Conservation (phyloP, 2,329 filamentous ascomycete genomes). For the Thelonectria rubi region DNA sequence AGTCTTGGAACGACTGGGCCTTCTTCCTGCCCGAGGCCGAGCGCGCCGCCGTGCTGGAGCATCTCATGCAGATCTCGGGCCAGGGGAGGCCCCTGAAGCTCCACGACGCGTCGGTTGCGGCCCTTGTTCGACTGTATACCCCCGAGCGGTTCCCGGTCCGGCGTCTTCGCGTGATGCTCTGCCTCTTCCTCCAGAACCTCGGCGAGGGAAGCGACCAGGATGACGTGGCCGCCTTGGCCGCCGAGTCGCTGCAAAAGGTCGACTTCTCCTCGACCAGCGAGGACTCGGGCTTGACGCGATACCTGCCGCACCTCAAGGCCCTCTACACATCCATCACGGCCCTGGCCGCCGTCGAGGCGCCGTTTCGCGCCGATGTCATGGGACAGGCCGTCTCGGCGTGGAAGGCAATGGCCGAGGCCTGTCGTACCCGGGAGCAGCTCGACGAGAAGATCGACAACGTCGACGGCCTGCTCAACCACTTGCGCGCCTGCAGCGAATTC, state of each 20-base stretch:
- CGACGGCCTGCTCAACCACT: slow-evolving; percentile 57
- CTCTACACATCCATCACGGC: slow-evolving; percentile 56
- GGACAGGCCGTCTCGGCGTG: slow-evolving; percentile 54
- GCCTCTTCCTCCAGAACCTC: slow-evolving; percentile 59
- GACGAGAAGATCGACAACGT: slow-evolving; percentile 59
- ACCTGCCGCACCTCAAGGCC: slow-evolving; percentile 59
- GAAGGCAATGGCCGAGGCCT: slow-evolving; percentile 53
- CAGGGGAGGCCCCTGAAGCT: slow-evolving; percentile 50
- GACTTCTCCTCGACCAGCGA: slow-evolving; percentile 53
- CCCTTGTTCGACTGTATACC: slow-evolving; percentile 60
- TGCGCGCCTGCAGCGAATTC: slow-evolving; percentile 61
- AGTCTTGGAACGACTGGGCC: slow-evolving; percentile 65
- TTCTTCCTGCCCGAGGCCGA: slow-evolving; percentile 60
- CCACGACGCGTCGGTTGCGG: slow-evolving; percentile 56
- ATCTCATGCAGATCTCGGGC: slow-evolving; percentile 62
- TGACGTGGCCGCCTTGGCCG: slow-evolving; percentile 52
- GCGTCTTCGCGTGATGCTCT: slow-evolving; percentile 60
- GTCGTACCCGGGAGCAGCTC: slow-evolving; percentile 52
- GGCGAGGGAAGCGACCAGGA: slow-evolving; percentile 53
- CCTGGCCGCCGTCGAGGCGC: slow-evolving; percentile 50
- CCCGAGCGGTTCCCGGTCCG: slow-evolving; percentile 61
- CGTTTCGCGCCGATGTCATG: slow-evolving; percentile 45
- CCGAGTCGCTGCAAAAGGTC: slow-evolving; percentile 49
- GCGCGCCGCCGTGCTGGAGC: slow-evolving; percentile 67
- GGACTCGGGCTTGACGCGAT: slow-evolving; percentile 55